Evolutionary conservation across 2,329 filamentous ascomycete species (phyloP), one percentile per base, ranked within the genome.

Genomic region (Penicillium sp.): DNA sequence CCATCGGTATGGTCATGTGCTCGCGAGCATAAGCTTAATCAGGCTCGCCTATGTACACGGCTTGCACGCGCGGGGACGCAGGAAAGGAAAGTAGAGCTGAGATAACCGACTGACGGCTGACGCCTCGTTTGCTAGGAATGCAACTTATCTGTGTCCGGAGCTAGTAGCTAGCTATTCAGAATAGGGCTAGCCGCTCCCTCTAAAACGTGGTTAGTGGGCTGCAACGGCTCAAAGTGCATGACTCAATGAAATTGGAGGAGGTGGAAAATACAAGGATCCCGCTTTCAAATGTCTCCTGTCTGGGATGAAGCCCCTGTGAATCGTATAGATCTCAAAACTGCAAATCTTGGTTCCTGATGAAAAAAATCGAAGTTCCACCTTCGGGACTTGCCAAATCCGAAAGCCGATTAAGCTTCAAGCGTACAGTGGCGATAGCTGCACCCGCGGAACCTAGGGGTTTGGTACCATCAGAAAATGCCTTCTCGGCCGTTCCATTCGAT

Each of bases 181-280:
- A 41, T 42, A n/a, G 29, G 50, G 44, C 44, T 53, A 46, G 45
- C 28, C 39, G 50, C 53, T 50, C 53, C 53, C 50, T 46, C 29
- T 53, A 42, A 47, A 52, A 47, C 25, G 42, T 47, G 44, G 49
- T 42, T 42, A 45, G 49, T 44, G 52, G 52, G 28, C 41, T 46
- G 27, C n/a, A 32, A 43, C 42, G 41, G 44, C 35, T 39, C 37
- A 43, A 28, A 41, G 41, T 28, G 23, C n/a, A 24, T 5, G 32
- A 24, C 23, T 18, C 10, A 6, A 23, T 25, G 20, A 12, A 39
- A 33, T 18, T 38, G 32, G 45, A 35, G 29, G 31, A 42, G 29
- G 1, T 35, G 20, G 24, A 38, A 4, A 13, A 35, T 10, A 35
- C 6, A 39, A 7, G 27, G 35, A 42, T 35, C 25, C 27, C 25